Conservation (phyloP, 306 rosid species). For the Begonia fuchsioides region DNA sequence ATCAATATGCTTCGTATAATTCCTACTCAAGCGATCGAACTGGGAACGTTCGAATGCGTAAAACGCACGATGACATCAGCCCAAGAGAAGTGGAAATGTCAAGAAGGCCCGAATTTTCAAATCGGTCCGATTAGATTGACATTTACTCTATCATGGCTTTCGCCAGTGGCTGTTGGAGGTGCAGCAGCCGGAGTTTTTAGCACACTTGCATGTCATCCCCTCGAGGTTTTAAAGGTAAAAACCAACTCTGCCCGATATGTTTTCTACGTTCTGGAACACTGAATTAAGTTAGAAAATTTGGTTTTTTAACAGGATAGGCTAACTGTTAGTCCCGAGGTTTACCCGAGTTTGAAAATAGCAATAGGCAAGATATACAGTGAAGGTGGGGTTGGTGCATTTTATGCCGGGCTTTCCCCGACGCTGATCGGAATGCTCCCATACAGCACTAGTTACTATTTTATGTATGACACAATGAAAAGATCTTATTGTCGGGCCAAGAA, state of each 20-base stretch:
- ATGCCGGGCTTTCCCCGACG: conserved; percentile 85
- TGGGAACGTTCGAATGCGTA: conserved; percentile 69
- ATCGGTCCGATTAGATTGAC: conserved; percentile 50
- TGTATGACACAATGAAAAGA: conserved; percentile 82
- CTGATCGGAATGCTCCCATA: conserved; percentile 92
- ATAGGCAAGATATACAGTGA: conserved; percentile 64
- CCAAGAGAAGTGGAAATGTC: conserved; percentile 54
- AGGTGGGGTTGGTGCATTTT: conserved; percentile 79
- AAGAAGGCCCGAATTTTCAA: conserved; percentile 38
- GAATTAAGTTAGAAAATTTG: too few species aligned
- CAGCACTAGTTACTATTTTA: conserved; percentile 91
- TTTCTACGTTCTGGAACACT: too few species aligned
- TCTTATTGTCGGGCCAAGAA: conserved; percentile 58
- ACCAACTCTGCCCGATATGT: neutral
- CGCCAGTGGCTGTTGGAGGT: conserved; percentile 88
- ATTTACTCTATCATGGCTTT: conserved; percentile 66
- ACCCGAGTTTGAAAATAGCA: conserved; percentile 66
- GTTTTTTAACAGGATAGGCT: conserved; percentile 49
- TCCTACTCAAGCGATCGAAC: conserved; percentile 90
- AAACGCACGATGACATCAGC: conserved; percentile 60
- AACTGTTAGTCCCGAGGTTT: conserved; percentile 75
- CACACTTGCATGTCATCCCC: conserved; percentile 86
- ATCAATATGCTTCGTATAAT: conserved; percentile 89
- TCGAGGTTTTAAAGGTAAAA: conserved; percentile 89
- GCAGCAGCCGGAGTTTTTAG: conserved; percentile 89